Base-by-base conservation (phyloP, 1,139 yeast species). In the Zygoascus sp. region DNA sequence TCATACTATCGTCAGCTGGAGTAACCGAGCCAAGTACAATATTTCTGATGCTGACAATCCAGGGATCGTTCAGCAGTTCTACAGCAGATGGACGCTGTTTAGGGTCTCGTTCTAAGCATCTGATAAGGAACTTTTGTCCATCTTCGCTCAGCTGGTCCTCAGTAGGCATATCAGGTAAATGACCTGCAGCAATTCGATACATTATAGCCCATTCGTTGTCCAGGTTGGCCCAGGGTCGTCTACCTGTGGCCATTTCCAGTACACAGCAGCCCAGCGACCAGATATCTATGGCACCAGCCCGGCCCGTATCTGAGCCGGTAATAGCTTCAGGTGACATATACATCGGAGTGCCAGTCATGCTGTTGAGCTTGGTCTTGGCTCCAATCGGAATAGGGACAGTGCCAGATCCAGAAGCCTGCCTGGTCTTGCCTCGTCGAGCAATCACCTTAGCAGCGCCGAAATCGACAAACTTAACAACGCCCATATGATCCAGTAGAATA, bases 201-300 rank as follows among this genome's bases (percentile, higher is more conserved):
- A 92, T 90, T 44, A 92, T 88, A 1, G 97, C 97, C 95, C 95
- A 92, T 63, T 90, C 97, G 61, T 92, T 92, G 62, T 92, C 98
- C 54, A 89, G 72, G 63, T 89, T 86, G 15, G 95, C 87, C 75
- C 75, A 71, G 2, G 75, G 75, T 21, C 72, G 59, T 8, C 69
- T 56, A 5, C 76, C 98, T 42, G 79, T 76, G 3, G 80, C 76
- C 98, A 94, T 92, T 64, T 94, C 98, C 50, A 92, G 65, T 3
- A 92, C 94, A 50, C 94, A 95, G 72, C 99, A 94, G 0, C 98
- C 99, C 36, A 90, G 67, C 0, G 97, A 62, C 83, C 83, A 65
- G 60, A 75, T 64, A 55, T 71, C 75, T 35, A 82, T 81, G 7
- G 83, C 81, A 1, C 95, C 95, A 58, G 76, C 81, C 49, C 78